These are phyloP conservation scores for Termitomyces titanicus DNA, from an alignment of 768 basidiomycete genomes.

Conservation along the genomic window DNA sequence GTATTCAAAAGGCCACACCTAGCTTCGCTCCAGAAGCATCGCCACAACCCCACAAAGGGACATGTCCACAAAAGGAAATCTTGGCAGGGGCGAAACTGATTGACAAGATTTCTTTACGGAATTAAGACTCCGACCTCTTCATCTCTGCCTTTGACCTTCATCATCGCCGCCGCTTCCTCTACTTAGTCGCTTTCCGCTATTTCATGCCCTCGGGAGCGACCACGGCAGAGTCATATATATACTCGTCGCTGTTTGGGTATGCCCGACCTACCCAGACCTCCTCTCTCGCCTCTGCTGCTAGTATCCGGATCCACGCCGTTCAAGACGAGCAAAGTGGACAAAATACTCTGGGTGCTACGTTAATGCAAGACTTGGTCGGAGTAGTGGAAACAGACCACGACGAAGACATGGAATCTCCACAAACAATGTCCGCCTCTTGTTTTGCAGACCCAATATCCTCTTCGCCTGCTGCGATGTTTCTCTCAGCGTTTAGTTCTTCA, in stretches of 20 bases:
- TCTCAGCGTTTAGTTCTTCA: conserved; percentile 57
- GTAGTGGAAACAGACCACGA: background rate
- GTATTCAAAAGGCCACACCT: too few species aligned
- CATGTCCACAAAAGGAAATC: background rate
- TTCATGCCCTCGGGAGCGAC: conserved; percentile 12
- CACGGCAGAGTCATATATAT: conserved; percentile 2
- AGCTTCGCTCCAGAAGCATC: background rate
- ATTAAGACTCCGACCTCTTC: conserved; percentile 9
- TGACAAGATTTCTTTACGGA: background rate
- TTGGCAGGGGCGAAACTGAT: conserved; percentile 11
- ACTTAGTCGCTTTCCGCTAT: background rate
- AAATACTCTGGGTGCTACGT: conserved; percentile 17
- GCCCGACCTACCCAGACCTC: conserved; percentile 1
- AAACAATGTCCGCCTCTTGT: conserved; percentile 9
- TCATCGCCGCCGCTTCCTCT: background rate
- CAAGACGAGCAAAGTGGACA: conserved; percentile 8
- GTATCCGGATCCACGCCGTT: conserved; percentile 2
- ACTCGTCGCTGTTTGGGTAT: conserved; percentile 1
- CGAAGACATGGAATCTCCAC: background rate
- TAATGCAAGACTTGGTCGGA: conserved; percentile 8
- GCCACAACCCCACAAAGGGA: background rate
- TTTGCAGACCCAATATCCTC: conserved; percentile 21
- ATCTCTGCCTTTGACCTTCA: conserved; percentile 8
- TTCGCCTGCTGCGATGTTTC: conserved; percentile 75
- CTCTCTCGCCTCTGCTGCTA: conserved; percentile 5